phyloP scores from a whole-genome alignment of 768 basidiomycete species.

The Mycena sanguinolenta region DNA sequence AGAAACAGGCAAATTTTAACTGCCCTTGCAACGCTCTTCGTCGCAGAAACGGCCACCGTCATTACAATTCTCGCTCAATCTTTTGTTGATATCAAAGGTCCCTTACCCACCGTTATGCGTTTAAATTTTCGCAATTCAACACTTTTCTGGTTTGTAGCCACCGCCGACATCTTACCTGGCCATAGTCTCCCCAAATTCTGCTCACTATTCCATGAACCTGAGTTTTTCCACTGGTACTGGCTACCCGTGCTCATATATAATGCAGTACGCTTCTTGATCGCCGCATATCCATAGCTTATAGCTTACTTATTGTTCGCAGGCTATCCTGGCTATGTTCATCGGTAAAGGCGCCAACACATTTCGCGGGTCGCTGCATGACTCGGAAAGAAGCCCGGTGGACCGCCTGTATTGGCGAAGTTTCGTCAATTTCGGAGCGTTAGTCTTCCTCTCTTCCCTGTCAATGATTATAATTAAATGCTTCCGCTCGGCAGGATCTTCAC shows the following conservation, averaged over 20 bases:
- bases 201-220: not conserved
- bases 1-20: constrained; percentile 37
- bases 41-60: constrained; percentile 35
- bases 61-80: constrained; percentile 40
- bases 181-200: constrained; percentile 1
- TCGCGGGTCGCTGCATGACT: not conserved
- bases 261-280: constrained; percentile 24
- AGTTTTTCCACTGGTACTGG: constrained; percentile 37
- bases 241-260: constrained; percentile 30
- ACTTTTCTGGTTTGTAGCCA: not conserved
- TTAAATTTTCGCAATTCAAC: not conserved
- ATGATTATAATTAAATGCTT: not conserved
- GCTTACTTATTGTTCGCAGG: constrained; percentile 31
- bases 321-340: constrained; percentile 43
- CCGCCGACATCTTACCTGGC: constrained; percentile 1
- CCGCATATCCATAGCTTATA: constrained; percentile 21
- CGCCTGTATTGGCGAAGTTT: constrained; percentile 23
- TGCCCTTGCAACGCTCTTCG: constrained; percentile 34
- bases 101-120: not conserved
- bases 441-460: not conserved
- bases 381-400: constrained; percentile 2
- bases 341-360: constrained; percentile 38
- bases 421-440: constrained; percentile 22
- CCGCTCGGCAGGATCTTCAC: constrained; percentile 42
- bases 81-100: constrained; percentile 29